A percentile compares a stretch with the other conserved stretches of the same genome.
Evolutionary conservation across 2,329 filamentous ascomycete species (phyloP).

Genomic region (Aspergillus hortae): DNA sequence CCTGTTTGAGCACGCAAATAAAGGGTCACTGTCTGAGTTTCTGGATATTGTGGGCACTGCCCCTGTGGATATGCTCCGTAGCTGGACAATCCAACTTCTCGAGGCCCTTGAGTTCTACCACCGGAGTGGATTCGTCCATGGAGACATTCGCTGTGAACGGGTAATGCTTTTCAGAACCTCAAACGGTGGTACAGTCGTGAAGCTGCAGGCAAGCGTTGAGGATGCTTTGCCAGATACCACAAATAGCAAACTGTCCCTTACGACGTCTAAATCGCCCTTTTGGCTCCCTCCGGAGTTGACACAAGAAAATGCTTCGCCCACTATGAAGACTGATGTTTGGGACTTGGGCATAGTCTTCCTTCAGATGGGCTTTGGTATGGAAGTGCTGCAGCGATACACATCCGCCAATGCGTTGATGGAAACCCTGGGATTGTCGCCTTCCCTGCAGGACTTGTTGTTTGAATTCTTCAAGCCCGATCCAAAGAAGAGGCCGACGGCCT

Average conservation of each 20-base stretch:
- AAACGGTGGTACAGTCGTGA: conserved; percentile 64
- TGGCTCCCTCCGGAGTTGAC: conserved; percentile 79
- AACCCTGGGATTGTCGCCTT: conserved; percentile 66
- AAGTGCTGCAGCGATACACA: conserved; percentile 70
- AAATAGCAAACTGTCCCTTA: conserved; percentile 28
- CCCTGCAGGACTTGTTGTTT: conserved; percentile 73
- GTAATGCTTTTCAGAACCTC: conserved; percentile 70
- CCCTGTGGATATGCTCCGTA: conserved; percentile 70
- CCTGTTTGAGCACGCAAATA: conserved; percentile 72
- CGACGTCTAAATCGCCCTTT: conserved; percentile 70
- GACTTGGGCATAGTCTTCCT: conserved; percentile 86
- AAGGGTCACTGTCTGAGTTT: conserved; percentile 77
- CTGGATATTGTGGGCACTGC: conserved; percentile 75
- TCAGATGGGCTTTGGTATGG: conserved; percentile 89
- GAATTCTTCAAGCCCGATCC: conserved; percentile 83
- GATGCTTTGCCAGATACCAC: conserved; percentile 51
- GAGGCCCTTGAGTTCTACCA: conserved; percentile 87
- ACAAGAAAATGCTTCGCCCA: conserved; percentile 53
- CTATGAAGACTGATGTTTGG: conserved; percentile 87
- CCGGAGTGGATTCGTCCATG: conserved; percentile 77
- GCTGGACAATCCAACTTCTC: conserved; percentile 88
- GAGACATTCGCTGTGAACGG: conserved; percentile 75
- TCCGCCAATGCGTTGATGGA: conserved; percentile 74
- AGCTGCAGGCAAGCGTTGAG: conserved; percentile 49
- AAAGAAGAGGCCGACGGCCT: conserved; percentile 80